Base-by-base conservation (phyloP, 176 grass and related monocot genomes). In the Eleusine indica region DNA sequence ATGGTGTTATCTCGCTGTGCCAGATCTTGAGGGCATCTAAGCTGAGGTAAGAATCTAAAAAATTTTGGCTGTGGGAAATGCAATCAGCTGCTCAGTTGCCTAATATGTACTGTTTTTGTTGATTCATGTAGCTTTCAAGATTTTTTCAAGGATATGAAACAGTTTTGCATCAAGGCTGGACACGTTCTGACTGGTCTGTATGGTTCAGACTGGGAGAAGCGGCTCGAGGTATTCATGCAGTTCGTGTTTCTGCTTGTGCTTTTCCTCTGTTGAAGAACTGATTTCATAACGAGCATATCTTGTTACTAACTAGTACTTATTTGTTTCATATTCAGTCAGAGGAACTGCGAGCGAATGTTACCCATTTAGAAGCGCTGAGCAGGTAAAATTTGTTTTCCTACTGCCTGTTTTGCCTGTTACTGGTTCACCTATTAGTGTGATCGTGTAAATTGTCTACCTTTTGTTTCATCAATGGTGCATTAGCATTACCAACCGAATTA, bases 131-230 rank as follows among this genome's bases (percentile, higher is more conserved):
- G 96, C 68, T 90, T 96, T 53, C 74, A 91, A 43, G 93, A 92
- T 49, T 99, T 99, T 73, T 96, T 99, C 78, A 96, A 96, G 77
- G 96, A 96, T 84, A 88, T 99, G 79, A 93, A 89, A 22, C 96
- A 99, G 86, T 99, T 99, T 86, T 96, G 96, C 91, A 65, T 94
- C 48, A 99, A 99, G 90, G 87, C 84, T 81, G 87, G 85, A 42
- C 87, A 85, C 40, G 64, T 95, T 84, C 66, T 99, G 30, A 66
- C 58, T 72, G 93, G 87, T 29, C 68, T 94, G 6, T 99, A 92
- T 89, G 96, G 96, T 80, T 95, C 93, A 80, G 89, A 95, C 73
- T 99, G 96, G 93, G 93, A 99, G 86, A 96, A 92, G 77, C 86
- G 46, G 73, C 96, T 99, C 68, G 93, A 96, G 96, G 96, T 99